A percentile compares a stretch with the other conserved stretches of the same genome.
Evolutionary conservation across 2,329 filamentous ascomycete species (phyloP).

Genomic region (Trichoderma arundinaceum): DNA sequence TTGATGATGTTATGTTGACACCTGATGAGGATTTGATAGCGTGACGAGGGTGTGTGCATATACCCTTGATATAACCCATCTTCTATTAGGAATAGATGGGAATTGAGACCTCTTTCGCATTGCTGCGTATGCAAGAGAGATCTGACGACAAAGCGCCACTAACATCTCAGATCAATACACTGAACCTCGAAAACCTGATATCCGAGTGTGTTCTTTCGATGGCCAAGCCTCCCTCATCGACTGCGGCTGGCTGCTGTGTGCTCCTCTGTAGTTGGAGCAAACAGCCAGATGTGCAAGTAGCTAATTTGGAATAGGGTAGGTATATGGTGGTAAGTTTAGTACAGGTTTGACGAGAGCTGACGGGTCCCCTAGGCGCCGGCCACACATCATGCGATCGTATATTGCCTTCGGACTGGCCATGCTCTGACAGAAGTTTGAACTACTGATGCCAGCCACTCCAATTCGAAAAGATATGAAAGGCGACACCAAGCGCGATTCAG

Average conservation of each 20-base stretch:
- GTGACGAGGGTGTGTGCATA: slow-evolving; percentile 13
- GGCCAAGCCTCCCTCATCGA: background rate
- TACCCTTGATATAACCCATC: background rate
- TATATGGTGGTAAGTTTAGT: background rate
- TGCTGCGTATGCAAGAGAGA: slow-evolving; percentile 21
- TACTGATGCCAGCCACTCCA: background rate
- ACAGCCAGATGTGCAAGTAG: background rate
- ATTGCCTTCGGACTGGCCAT: background rate
- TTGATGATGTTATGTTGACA: slow-evolving; percentile 1
- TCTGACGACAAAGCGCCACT: slow-evolving; percentile 13
- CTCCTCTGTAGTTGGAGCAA: background rate
- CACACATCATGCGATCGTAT: background rate
- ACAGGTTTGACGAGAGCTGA: background rate
- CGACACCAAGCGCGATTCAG: background rate
- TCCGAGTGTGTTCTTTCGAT: background rate
- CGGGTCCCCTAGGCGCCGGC: background rate
- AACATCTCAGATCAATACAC: slow-evolving; percentile 21
- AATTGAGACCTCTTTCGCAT: background rate
- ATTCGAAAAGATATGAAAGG: background rate
- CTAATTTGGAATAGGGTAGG: background rate
- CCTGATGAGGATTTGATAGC: slow-evolving; percentile 5
- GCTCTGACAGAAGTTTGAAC: background rate
- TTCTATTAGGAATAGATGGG: background rate
- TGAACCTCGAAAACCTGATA: background rate
- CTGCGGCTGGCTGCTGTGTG: background rate